Evolutionary conservation across 2,329 filamentous ascomycete species (phyloP).

Genomic region (Fusarium lateritium): DNA sequence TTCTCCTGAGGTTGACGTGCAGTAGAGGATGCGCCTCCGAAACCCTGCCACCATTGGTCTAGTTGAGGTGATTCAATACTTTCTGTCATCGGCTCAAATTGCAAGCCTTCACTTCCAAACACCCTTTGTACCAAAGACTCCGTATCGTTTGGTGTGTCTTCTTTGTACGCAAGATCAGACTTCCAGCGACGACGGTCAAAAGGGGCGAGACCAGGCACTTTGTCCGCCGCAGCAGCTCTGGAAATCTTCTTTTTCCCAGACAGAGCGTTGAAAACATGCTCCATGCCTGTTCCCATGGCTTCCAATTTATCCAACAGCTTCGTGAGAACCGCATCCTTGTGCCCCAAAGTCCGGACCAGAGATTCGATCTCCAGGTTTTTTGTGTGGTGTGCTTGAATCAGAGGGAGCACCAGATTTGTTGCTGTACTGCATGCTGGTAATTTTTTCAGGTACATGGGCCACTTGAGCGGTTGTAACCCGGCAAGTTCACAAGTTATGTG

Average conservation of each 20-base stretch:
- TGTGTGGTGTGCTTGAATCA: conserved; percentile 63
- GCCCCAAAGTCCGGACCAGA: conserved; percentile 60
- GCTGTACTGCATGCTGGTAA: conserved; percentile 60
- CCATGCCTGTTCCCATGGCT: conserved; percentile 65
- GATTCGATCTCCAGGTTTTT: conserved; percentile 59
- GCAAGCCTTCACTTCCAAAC: conserved; percentile 57
- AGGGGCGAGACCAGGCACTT: conserved; percentile 66
- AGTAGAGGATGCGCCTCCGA: conserved; percentile 53
- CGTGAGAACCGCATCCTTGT: conserved; percentile 67
- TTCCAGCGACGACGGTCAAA: conserved; percentile 62
- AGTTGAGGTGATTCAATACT: conserved; percentile 55
- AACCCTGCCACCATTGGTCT: conserved; percentile 66
- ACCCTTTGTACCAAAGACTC: conserved; percentile 58
- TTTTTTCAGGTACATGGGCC: conserved; percentile 73
- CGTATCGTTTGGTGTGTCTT: conserved; percentile 51
- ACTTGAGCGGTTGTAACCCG: conserved; percentile 74
- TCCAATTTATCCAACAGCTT: conserved; percentile 70
- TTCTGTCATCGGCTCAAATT: conserved; percentile 49
- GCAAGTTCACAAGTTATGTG: conserved; percentile 73
- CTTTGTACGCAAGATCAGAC: conserved; percentile 43
- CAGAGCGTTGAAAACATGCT: conserved; percentile 67
- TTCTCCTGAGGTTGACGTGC: conserved; percentile 38
- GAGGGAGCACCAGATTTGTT: conserved; percentile 66
- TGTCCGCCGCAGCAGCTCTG: conserved; percentile 61
- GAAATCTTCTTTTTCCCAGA: conserved; percentile 64